Evolutionary conservation across 352 stramenopile species (phyloP), one percentile per base, ranked within the genome.

Genomic region (Pilasporangium apinafurcum): DNA sequence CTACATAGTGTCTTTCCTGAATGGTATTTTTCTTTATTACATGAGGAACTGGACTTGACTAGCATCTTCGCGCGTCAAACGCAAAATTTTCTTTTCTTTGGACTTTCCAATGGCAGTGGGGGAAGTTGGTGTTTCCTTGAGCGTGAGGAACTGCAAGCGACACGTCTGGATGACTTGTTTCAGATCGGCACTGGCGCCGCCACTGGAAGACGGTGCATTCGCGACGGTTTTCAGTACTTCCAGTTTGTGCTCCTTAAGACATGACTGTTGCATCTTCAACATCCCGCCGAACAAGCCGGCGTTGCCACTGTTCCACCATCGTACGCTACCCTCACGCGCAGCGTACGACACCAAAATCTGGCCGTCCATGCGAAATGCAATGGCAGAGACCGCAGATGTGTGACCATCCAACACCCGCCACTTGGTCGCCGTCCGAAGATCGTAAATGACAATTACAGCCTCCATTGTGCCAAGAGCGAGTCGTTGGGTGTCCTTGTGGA

Each of bases 191-290:
- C 75, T 86, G 0, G 74, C 68, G 8, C 80, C 68, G 2, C 74
- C 63, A 33, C 68, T 86, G 0, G 70, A 72, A 2, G 59, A 62
- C 14, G 78, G 67, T 12, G 79, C 73, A 27, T 60, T 74, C 0
- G 42, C 61, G 32, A 53, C 45, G 31, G 48, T 50, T 31, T 68
- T 76, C 5, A 90, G 28, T 8, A 79, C 59, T 18, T 67, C 51
- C 5, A 93, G 52, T 49, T 87, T 87, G 59, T 90, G 71, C 38
- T 93, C 78, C 35, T 88, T 89, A 20, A 93, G 63, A 51, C 81
- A 93, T 14, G 79, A 87, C 47, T 93, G 81, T 33, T 93, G 81
- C 62, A 93, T 86, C 63, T 90, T 90, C 36, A 93, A 65, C 71
- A 93, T 89, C 3, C 79, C 74, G 2, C 78, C 78, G 37, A 93